Evolutionary conservation across 2,329 filamentous ascomycete genomes (phyloP).

Genomic region (Rhinocladiella similis): DNA sequence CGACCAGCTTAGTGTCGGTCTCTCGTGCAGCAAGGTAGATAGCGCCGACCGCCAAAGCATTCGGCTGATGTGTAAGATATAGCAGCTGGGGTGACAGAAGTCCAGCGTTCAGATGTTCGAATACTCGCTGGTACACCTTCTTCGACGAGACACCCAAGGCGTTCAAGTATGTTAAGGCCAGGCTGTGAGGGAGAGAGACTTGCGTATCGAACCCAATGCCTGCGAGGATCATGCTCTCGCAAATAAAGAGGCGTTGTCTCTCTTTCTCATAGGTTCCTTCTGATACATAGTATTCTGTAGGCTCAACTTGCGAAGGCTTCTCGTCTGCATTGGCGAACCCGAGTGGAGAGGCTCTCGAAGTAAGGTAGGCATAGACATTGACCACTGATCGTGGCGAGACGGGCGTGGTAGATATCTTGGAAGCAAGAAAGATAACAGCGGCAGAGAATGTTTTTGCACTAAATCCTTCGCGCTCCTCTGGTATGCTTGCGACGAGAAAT

Average conservation of each 20-base stretch:
- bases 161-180: constrained; percentile 90
- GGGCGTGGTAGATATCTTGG: constrained; percentile 78
- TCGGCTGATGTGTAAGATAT: constrained; percentile 89
- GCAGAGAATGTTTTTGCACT: constrained; percentile 72
- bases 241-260: constrained; percentile 65
- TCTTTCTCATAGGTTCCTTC: constrained; percentile 70
- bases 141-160: constrained; percentile 68
- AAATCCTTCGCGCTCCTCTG: constrained; percentile 15
- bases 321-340: constrained; percentile 40
- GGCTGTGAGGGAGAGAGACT: constrained; percentile 78
- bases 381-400: constrained; percentile 76
- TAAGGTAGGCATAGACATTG: constrained; percentile 81
- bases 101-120: constrained; percentile 82
- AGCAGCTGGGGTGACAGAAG: constrained; percentile 84
- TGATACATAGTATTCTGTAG: constrained; percentile 66
- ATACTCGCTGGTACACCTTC: constrained; percentile 62
- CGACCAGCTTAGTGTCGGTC: constrained; percentile 72
- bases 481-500: constrained; percentile 38
- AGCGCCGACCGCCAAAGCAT: constrained; percentile 79
- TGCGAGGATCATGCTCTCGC: constrained; percentile 75
- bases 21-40: constrained; percentile 89
- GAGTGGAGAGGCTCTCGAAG: constrained; percentile 57
- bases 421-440: constrained; percentile 74
- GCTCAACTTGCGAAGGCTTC: constrained; percentile 36
- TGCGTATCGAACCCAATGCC: constrained; percentile 79